Percentiles rank a stretch among this genome's conserved stretches.
phyloP scores from a whole-genome alignment of 306 rosid genomes.

The Sindora glabra region DNA sequence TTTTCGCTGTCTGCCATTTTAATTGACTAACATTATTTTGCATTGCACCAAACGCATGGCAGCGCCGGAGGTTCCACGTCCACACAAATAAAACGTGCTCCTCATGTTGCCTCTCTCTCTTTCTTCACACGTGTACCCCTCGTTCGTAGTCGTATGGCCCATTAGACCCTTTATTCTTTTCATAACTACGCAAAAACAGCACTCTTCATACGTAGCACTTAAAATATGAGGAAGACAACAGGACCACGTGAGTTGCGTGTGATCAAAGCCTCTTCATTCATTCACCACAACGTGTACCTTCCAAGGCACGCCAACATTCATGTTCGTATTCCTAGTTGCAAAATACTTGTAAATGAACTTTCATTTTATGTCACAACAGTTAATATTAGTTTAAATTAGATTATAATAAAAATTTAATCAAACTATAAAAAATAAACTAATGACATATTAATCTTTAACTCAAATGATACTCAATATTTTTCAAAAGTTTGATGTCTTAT shows the following conservation, averaged over 20 bases:
- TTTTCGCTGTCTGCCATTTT: no score
- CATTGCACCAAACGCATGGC: constrained; percentile 6
- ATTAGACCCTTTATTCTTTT: constrained; percentile 5
- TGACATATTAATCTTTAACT: no score
- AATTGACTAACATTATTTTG: no score
- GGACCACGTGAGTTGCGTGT: constrained; percentile 60
- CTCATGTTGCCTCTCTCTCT: constrained; percentile 12
- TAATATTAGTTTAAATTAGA: no score
- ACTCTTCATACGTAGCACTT: background rate
- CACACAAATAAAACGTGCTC: constrained; percentile 33
- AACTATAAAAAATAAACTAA: no score
- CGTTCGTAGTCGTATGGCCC: background rate
- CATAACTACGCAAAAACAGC: constrained; percentile 7
- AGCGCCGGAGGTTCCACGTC: constrained; percentile 14
- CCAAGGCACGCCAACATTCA: constrained; percentile 50
- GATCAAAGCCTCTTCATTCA: constrained; percentile 22
- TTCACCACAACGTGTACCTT: no score
- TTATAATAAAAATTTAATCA: no score
- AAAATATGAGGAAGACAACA: background rate
- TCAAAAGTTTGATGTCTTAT: no score
- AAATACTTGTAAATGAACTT: no score
- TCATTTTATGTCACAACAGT: no score
- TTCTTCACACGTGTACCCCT: constrained; percentile 28
- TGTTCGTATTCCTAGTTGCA: no score
- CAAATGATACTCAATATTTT: no score